phyloP scores from a whole-genome alignment of 2,329 filamentous ascomycete species.

The Scedosporium dehoogii region DNA sequence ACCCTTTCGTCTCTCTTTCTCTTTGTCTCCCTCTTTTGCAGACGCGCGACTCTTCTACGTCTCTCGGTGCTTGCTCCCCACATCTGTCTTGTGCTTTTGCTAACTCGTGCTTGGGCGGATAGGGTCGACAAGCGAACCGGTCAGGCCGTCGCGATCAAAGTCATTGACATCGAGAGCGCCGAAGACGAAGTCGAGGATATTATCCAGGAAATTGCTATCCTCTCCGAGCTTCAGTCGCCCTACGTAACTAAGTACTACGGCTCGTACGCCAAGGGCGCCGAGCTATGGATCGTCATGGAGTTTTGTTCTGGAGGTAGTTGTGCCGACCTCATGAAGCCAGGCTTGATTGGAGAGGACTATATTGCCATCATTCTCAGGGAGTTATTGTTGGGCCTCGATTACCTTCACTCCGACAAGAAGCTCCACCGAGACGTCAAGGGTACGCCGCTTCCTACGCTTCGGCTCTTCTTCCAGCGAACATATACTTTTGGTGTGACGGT shows the following conservation, averaged over 20 bases:
- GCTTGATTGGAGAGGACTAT: slow-evolving; percentile 84
- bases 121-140: slow-evolving; percentile 90
- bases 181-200: slow-evolving; percentile 99
- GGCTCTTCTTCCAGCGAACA: background rate
- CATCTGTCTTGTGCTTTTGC: background rate
- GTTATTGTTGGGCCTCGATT: slow-evolving; percentile 80
- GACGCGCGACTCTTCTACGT: background rate
- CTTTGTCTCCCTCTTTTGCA: background rate
- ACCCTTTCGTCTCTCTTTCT: background rate
- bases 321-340: slow-evolving; percentile 90
- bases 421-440: slow-evolving; percentile 94
- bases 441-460: slow-evolving; percentile 20
- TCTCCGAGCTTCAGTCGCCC: slow-evolving; percentile 89
- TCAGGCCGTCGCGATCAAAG: slow-evolving; percentile 91
- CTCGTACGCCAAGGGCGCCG: slow-evolving; percentile 89
- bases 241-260: slow-evolving; percentile 98
- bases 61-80: slow-evolving; percentile 5
- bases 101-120: slow-evolving; percentile 5
- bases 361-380: slow-evolving; percentile 93
- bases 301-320: slow-evolving; percentile 96
- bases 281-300: slow-evolving; percentile 99
- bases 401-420: slow-evolving; percentile 91
- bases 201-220: slow-evolving; percentile 95
- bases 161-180: slow-evolving; percentile 97
- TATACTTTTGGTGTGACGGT: background rate